Base-by-base conservation (phyloP, 495 filamentous ascomycete species). In the Penicillium argentinense region DNA sequence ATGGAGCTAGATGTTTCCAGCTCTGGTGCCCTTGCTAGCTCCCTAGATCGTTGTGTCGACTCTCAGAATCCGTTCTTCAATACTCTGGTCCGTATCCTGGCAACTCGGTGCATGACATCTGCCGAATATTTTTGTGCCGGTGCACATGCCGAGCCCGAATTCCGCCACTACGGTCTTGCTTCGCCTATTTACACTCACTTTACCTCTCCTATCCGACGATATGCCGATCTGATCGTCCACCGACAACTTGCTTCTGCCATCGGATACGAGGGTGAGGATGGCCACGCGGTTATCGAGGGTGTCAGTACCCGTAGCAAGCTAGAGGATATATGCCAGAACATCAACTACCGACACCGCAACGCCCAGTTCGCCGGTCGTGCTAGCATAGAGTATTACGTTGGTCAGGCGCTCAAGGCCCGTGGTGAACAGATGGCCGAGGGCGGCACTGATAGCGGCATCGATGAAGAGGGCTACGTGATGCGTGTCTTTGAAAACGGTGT, bases 161-260 rank as follows among this genome's bases (percentile, higher is more conserved):
- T 95, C 80, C 81, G 91, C 24, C 93, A 98, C 66, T 98, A 98
- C 67, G 95, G 93, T 47, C 78, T 98, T 2, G 93, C 93, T 0
- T 88, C 82, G 7, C 89, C 95, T 53, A 98, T 98, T 61, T 98
- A 98, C 74, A 98, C 93, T 1, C 93, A 97, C 67, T 98, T 98
- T 73, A 98, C 93, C 3, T 92, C 87, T 4, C 95, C 93, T 6
- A 98, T 98, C 64, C 85, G 93, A 23, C 88, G 95, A 9, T 98
- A 98, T 63, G 92, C 95, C 9, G 93, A 98, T 72, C 77, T 98
- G 1, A 79, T 93, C 26, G 93, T 89, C 2, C 93, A 98, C 63
- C 82, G 93, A 16, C 93, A 97, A 69, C 85, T 98, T 36, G 91
- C 93, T 3, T 90, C 91, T 2, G 92, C 95, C 7, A 97, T 98